Conservation (phyloP, 352 stramenopile species). For the Globisporangium barbulae region DNA sequence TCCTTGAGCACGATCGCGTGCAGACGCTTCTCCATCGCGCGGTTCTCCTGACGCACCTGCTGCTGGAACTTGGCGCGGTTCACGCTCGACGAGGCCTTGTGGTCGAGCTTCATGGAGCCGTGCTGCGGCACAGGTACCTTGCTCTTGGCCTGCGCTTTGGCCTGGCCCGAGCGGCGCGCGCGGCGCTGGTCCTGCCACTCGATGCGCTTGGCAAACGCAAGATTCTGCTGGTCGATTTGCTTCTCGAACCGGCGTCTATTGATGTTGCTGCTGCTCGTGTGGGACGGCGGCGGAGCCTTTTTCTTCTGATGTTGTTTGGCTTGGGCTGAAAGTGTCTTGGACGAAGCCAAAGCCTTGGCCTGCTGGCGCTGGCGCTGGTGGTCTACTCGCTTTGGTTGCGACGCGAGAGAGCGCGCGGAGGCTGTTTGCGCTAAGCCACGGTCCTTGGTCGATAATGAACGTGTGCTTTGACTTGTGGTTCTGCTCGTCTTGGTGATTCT, state of each 20-base stretch:
- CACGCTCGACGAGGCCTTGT: conserved; percentile 61
- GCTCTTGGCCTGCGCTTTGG: conserved; percentile 37
- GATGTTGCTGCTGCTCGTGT: conserved; percentile 52
- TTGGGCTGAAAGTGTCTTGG: not conserved
- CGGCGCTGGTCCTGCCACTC: conserved; percentile 37
- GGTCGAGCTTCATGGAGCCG: conserved; percentile 36
- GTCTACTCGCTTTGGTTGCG: conserved; percentile 8
- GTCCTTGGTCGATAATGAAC: not conserved
- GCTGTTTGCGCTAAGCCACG: not conserved
- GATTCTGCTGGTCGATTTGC: conserved; percentile 54
- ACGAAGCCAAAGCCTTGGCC: not conserved
- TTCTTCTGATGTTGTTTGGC: conserved; percentile 8
- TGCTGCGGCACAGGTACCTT: conserved; percentile 35
- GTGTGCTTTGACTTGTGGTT: not conserved
- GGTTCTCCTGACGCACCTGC: conserved; percentile 52
- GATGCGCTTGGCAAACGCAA: conserved; percentile 48
- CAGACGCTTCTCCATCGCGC: conserved; percentile 45
- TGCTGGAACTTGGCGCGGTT: conserved; percentile 57
- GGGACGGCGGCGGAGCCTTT: conserved; percentile 4
- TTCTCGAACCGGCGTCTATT: conserved; percentile 56
- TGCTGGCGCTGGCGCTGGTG: not conserved
- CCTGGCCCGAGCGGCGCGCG: conserved; percentile 18
- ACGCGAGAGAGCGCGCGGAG: not conserved
- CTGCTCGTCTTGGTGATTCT: not conserved
- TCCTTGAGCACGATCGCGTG: conserved; percentile 28